Conservation (phyloP, 2,329 filamentous ascomycete genomes). For the Fusarium fujikuroi region DNA sequence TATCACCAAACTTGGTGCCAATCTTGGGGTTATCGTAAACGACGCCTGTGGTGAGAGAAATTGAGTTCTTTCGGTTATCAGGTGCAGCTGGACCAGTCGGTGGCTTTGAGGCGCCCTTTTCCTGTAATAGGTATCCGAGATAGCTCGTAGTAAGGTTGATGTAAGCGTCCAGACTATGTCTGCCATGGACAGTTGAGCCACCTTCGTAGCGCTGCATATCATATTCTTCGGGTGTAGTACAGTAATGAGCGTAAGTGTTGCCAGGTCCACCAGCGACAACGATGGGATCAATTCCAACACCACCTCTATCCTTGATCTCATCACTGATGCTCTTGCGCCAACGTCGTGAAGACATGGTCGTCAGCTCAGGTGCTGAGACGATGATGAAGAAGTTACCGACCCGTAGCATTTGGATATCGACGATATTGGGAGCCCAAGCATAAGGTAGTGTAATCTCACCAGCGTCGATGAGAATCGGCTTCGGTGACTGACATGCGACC, state of each 20-base stretch:
- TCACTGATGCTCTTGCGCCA: conserved; percentile 6
- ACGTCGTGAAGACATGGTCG: conserved; percentile 5
- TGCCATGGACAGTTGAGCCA: neutral
- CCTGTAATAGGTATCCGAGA: neutral
- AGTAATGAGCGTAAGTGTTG: conserved; percentile 5
- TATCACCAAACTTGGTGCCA: neutral
- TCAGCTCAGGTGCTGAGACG: neutral
- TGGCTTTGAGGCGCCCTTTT: neutral
- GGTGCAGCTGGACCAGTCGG: neutral
- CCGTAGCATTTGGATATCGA: conserved; percentile 9
- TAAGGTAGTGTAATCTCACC: neutral
- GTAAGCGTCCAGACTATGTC: conserved; percentile 3
- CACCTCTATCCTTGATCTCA: neutral
- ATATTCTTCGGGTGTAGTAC: conserved; percentile 10
- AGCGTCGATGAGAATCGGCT: conserved; percentile 5
- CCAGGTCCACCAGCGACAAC: conserved; percentile 10
- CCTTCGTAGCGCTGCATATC: conserved; percentile 11
- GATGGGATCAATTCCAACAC: neutral
- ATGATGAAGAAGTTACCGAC: conserved; percentile 14
- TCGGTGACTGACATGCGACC: neutral
- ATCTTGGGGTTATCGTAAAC: conserved; percentile 11
- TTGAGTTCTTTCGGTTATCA: conserved; percentile 1
- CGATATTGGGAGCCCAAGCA: conserved; percentile 7
- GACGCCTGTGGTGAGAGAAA: neutral
- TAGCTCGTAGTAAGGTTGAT: neutral